phyloP scores from a whole-genome alignment of 768 basidiomycete genomes.

The Macrolepiota dolichaula region DNA sequence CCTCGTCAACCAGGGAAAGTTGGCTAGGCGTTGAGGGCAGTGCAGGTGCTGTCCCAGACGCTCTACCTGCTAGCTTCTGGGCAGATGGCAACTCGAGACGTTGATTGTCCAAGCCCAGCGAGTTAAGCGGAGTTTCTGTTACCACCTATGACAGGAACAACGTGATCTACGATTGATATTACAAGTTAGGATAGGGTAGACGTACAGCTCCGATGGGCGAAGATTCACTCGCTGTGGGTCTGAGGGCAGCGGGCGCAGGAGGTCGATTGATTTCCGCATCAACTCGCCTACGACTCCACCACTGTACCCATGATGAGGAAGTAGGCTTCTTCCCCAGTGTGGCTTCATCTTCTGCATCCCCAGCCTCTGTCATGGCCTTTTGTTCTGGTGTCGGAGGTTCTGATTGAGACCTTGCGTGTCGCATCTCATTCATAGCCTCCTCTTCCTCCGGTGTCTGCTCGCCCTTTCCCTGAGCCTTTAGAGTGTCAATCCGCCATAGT shows the following conservation, averaged over 20 bases:
- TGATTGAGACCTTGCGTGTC: slow-evolving; percentile 32
- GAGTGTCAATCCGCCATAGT: slow-evolving; percentile 57
- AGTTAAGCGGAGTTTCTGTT: neutral
- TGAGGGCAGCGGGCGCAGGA: slow-evolving; percentile 10
- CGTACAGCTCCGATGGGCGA: slow-evolving; percentile 12
- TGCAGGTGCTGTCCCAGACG: slow-evolving; percentile 33
- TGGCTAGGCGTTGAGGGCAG: slow-evolving; percentile 35
- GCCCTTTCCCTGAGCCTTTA: slow-evolving; percentile 20
- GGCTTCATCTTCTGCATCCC: slow-evolving; percentile 11
- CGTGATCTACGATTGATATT: neutral
- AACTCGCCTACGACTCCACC: slow-evolving; percentile 71
- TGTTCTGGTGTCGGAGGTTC: slow-evolving; percentile 31
- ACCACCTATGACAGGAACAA: neutral
- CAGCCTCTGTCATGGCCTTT: slow-evolving; percentile 7
- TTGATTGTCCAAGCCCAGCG: neutral
- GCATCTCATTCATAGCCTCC: slow-evolving; percentile 13
- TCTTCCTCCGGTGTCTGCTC: slow-evolving; percentile 24
- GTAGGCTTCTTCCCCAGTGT: slow-evolving; percentile 35
- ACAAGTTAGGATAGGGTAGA: neutral
- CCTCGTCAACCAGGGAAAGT: neutral
- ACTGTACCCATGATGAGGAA: slow-evolving; percentile 74
- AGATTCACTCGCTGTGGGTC: slow-evolving; percentile 20
- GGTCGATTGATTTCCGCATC: slow-evolving; percentile 13
- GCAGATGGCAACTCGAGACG: neutral
- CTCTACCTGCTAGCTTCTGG: neutral